Base-by-base conservation (phyloP, 176 grass and related monocot genomes). In the Aegilops umbellulata region DNA sequence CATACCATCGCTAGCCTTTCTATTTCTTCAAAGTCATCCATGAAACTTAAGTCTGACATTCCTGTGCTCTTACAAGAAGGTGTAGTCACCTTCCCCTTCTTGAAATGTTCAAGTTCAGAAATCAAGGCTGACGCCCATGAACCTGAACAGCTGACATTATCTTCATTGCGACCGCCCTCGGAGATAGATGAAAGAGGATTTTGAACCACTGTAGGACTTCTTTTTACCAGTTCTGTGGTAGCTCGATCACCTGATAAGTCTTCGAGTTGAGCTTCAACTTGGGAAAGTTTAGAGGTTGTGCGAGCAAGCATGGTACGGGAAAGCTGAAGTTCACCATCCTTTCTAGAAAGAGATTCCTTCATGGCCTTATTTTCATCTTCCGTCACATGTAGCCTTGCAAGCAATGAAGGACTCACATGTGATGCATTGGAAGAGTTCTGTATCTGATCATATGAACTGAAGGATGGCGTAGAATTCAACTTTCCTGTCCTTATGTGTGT, bases 11-110 rank as follows among this genome's bases (percentile, higher is more conserved):
- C 90, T 84, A 98, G 83, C 80, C 92, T 95, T 83, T 98, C 97
- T 90, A 94, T 91, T 84, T 98, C 94, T 68, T 79, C 90, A 94
- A 98, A 95, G 74, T 96, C 97, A 90, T 98, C 97, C 92, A 98
- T 94, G 82, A 98, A 94, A 90, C 94, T 95, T 88, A 96, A 83
- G 49, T 98, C 94, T 47, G 97, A 98, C 58, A 95, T 35, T 82
- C 75, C 57, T 39, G 92, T 92, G 83, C 97, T 98, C 82, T 88
- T 95, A 86, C 86, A 91, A 77, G 93, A 95, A 69, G 90, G 79
- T 79, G 79, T 82, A 5, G 81, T 83, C 58, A 76, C 71, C 82
- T 95, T 98, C 10, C 68, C 93, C 74, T 79, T 89, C 78, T 92
- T 98, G 79, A 94, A 94, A 80, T 94, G 92, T 86, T 98, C 97